Evolutionary conservation across 768 basidiomycete species (phyloP).

Genomic region (Chalciporus chontae): DNA sequence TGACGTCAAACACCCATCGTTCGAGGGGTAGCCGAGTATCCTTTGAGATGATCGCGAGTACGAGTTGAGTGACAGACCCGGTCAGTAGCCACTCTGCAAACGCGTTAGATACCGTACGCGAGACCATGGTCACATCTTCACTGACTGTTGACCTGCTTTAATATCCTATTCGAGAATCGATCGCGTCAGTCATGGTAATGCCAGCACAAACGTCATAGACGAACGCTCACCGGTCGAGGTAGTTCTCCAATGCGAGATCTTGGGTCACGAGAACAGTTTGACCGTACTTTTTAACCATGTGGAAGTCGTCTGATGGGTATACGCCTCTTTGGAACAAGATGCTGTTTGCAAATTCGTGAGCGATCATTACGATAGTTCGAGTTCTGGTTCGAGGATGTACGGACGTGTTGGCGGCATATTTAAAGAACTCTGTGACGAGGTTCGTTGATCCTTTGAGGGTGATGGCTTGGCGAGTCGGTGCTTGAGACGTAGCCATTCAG

Average conservation of each 20-base stretch:
- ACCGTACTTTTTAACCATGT: slow-evolving; percentile 99
- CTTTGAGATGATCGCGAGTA: slow-evolving; percentile 93
- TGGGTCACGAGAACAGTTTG: slow-evolving; percentile 93
- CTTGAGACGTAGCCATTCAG: slow-evolving; percentile 41
- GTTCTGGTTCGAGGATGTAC: too few relatives aligned
- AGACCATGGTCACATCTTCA: neutral
- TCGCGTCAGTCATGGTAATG: neutral
- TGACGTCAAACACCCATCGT: slow-evolving; percentile 97
- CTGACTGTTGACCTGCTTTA: slow-evolving; percentile 90
- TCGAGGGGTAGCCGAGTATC: slow-evolving; percentile 90
- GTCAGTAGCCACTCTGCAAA: slow-evolving; percentile 86
- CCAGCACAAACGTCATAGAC: neutral
- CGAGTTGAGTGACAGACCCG: slow-evolving; percentile 89
- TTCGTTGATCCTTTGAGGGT: slow-evolving; percentile 93
- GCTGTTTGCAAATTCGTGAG: slow-evolving; percentile 35
- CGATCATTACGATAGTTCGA: neutral
- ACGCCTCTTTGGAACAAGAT: slow-evolving; percentile 96
- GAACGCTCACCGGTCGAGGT: slow-evolving; percentile 77
- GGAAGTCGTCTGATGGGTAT: slow-evolving; percentile 97
- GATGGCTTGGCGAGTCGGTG: slow-evolving; percentile 66
- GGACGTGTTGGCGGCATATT: slow-evolving; percentile 97
- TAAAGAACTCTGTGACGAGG: slow-evolving; percentile 98
- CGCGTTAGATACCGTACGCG: neutral
- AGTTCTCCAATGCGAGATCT: slow-evolving; percentile 89
- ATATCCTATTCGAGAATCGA: slow-evolving; percentile 53